Evolutionary conservation across 495 filamentous ascomycete species (phyloP).

Genomic region (Hypoxylon perforatum): DNA sequence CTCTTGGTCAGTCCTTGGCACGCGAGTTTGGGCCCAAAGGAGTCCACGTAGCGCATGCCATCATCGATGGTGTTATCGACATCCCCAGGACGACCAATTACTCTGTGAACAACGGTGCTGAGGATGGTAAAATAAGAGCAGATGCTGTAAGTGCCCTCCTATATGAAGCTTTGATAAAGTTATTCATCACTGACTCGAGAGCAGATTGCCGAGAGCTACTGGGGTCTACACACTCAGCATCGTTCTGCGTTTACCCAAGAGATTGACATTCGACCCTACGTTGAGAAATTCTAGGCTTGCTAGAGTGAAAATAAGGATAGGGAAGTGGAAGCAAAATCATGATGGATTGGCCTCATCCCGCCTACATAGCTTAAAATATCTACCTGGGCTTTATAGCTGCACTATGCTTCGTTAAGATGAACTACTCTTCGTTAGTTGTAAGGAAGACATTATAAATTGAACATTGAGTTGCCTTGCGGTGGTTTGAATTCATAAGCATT

Average conservation of each 20-base stretch:
- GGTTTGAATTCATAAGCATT: constrained; percentile 6
- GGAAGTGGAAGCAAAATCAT: neutral
- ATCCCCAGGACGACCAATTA: constrained; percentile 75
- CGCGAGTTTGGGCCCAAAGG: constrained; percentile 91
- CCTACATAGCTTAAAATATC: neutral
- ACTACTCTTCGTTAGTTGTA: no score
- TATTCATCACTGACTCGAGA: constrained; percentile 13
- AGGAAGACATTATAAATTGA: neutral
- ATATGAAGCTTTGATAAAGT: neutral
- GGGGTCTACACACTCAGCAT: constrained; percentile 88
- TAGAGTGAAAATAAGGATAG: neutral
- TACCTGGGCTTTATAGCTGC: no score
- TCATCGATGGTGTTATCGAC: constrained; percentile 92
- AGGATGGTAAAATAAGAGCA: constrained; percentile 81
- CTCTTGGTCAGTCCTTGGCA: constrained; percentile 80
- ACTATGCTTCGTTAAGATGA: no score
- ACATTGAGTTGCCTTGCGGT: neutral
- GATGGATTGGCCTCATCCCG: neutral
- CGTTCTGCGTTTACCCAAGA: constrained; percentile 84
- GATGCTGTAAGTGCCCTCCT: constrained; percentile 72
- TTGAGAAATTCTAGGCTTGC: constrained; percentile 73
- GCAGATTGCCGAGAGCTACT: constrained; percentile 90
- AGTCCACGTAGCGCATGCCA: constrained; percentile 85
- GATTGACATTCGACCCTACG: constrained; percentile 81
- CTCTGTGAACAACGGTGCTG: constrained; percentile 63